Percentiles rank a stretch among this genome's conserved stretches.
Conservation (phyloP, 805 yeast species). For the Cyberlindnera xylosilytica region DNA sequence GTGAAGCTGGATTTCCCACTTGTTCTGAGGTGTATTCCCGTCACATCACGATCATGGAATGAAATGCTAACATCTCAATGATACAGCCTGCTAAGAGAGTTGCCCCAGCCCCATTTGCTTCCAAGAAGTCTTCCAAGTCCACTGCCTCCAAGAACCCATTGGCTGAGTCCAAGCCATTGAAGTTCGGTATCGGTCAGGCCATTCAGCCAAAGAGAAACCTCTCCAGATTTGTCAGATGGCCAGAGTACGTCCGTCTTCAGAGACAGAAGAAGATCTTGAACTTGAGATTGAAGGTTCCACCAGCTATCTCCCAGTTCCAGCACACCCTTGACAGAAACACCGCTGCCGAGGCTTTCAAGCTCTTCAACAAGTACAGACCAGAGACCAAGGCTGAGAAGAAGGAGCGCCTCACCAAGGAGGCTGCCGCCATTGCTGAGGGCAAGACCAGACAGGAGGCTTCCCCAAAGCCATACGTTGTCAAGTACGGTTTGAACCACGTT, state of each 20-base stretch:
- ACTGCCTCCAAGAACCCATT: conserved; percentile 78
- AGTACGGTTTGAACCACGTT: conserved; percentile 99
- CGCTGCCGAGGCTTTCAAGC: conserved; percentile 94
- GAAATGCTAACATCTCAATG: conserved; percentile 36
- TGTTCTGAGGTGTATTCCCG: conserved; percentile 2
- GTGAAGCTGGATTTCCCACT: conserved; percentile 4
- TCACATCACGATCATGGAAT: background rate
- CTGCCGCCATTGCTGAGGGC: conserved; percentile 98
- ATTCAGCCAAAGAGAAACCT: conserved; percentile 95
- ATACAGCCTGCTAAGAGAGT: conserved; percentile 67
- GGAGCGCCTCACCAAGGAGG: conserved; percentile 98
- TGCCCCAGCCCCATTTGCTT: conserved; percentile 94
- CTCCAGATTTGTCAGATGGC: conserved; percentile 98
- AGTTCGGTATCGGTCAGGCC: conserved; percentile 95
- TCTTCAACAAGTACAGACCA: conserved; percentile 98
- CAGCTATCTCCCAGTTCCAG: conserved; percentile 96
- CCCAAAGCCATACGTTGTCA: conserved; percentile 94
- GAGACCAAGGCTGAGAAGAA: conserved; percentile 97
- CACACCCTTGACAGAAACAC: conserved; percentile 97
- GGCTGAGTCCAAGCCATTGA: conserved; percentile 85
- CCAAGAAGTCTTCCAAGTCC: conserved; percentile 62
- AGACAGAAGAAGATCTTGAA: conserved; percentile 97
- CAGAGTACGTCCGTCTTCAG: conserved; percentile 96
- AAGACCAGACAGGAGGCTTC: conserved; percentile 95
- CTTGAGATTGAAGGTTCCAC: conserved; percentile 98